These are phyloP conservation scores for Sphaceloma murrayae DNA, from an alignment of 2,329 filamentous ascomycete species.

Conservation along the genomic window DNA sequence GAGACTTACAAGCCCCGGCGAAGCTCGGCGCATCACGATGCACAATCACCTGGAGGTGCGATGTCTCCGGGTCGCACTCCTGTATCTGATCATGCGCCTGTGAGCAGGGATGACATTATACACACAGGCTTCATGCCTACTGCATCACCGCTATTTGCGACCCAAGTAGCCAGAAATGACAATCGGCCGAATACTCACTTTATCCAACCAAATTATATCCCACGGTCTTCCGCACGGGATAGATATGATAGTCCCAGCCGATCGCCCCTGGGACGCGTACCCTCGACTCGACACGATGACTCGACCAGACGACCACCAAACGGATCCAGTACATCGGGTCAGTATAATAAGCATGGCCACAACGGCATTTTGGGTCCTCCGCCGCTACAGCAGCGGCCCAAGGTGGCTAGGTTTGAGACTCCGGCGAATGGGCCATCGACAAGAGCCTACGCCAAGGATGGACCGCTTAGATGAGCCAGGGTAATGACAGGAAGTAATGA, in stretches of 20 bases:
- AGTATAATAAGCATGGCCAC: not conserved
- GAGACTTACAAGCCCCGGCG: slow-evolving; percentile 16
- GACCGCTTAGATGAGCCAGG: not conserved
- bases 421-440: not conserved
- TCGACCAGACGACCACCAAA: not conserved
- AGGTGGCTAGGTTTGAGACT: slow-evolving; percentile 15
- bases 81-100: slow-evolving; percentile 9
- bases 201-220: slow-evolving; percentile 3
- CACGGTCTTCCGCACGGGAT: not conserved
- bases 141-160: slow-evolving; percentile 39
- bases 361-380: slow-evolving; percentile 5
- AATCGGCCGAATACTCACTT: not conserved
- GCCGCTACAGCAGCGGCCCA: not conserved
- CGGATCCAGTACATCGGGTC: slow-evolving; percentile 1
- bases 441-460: slow-evolving; percentile 11
- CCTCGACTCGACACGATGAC: slow-evolving; percentile 14
- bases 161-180: slow-evolving; percentile 31
- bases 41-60: slow-evolving; percentile 16
- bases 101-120: not conserved
- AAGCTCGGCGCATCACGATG: slow-evolving; percentile 17
- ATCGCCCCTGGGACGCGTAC: slow-evolving; percentile 11
- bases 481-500: not conserved
- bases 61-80: slow-evolving; percentile 20
- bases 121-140: slow-evolving; percentile 35
- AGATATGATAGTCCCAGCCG: slow-evolving; percentile 11